A percentile compares a stretch with the other conserved stretches of the same genome.
Conservation (phyloP, 2,329 filamentous ascomycete species). For the Thielaviopsis cerberus region DNA sequence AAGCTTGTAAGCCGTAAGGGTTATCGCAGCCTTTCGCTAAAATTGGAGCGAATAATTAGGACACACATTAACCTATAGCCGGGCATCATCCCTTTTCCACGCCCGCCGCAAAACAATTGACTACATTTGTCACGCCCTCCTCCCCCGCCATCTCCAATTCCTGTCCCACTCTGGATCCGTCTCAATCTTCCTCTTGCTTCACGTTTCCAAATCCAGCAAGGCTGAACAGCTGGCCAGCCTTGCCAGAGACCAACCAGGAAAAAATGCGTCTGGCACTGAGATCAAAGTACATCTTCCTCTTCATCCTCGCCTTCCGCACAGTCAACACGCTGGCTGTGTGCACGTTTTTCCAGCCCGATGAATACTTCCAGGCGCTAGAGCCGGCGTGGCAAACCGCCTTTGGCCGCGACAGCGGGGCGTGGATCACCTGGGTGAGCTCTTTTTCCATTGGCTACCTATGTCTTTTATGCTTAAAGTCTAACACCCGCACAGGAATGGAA, state of each 20-base stretch:
- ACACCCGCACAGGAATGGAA: constrained; percentile 60
- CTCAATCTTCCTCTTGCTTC: not conserved
- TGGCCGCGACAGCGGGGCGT: constrained; percentile 57
- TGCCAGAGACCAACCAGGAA: not conserved
- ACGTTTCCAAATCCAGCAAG: not conserved
- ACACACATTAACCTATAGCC: no score
- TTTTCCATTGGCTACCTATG: not conserved
- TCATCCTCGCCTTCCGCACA: constrained; percentile 50
- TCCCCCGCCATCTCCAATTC: not conserved
- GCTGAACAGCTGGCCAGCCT: not conserved
- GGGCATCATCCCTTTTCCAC: no score
- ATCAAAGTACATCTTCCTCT: constrained; percentile 15
- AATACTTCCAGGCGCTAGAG: constrained; percentile 90
- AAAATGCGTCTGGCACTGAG: not conserved
- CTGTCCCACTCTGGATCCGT: not conserved
- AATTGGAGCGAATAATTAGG: no score
- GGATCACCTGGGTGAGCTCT: constrained; percentile 76
- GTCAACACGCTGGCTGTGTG: constrained; percentile 59
- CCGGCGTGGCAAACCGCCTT: constrained; percentile 84
- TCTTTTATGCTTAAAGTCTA: not conserved
- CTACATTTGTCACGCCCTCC: no score
- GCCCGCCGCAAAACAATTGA: no score
- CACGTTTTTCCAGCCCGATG: constrained; percentile 96
- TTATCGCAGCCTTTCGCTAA: no score
- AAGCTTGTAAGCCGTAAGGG: no score